Percentiles rank a stretch among this genome's conserved stretches.
phyloP scores from a whole-genome alignment of 495 filamentous ascomycete species.

The Venustampulla echinocandica region DNA sequence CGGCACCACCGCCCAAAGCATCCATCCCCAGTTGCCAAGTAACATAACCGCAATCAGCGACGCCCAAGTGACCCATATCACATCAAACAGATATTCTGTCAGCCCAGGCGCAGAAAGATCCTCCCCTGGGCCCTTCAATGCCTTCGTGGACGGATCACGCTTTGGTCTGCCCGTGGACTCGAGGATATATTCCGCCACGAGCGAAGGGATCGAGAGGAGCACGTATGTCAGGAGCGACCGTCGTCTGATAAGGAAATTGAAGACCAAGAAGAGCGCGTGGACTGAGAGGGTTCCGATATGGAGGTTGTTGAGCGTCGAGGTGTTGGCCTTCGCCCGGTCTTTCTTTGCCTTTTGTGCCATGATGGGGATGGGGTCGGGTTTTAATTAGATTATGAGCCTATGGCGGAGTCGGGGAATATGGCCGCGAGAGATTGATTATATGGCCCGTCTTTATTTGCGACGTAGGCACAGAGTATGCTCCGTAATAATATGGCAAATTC shows the following conservation, averaged over 20 bases:
- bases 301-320: slow-evolving; percentile 61
- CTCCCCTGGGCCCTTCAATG: slow-evolving; percentile 68
- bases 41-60: slow-evolving; percentile 55
- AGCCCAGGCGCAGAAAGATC: slow-evolving; percentile 82
- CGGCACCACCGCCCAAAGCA: slow-evolving; percentile 62
- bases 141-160: slow-evolving; percentile 52
- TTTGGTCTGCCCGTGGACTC: slow-evolving; percentile 74
- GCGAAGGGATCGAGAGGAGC: slow-evolving; percentile 60
- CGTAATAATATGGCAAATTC: neutral
- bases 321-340: slow-evolving; percentile 76
- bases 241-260: slow-evolving; percentile 51
- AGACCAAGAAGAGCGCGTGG: slow-evolving; percentile 65
- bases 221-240: slow-evolving; percentile 63
- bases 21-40: slow-evolving; percentile 71
- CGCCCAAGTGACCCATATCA: slow-evolving; percentile 84
- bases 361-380: neutral
- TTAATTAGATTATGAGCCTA: neutral
- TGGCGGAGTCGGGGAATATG: neutral
- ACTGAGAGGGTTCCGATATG: slow-evolving; percentile 63
- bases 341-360: slow-evolving; percentile 92
- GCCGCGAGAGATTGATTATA: too few relatives aligned
- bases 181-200: slow-evolving; percentile 73
- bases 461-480: too few relatives aligned
- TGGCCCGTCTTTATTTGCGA: too few relatives aligned
- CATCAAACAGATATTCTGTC: slow-evolving; percentile 97